Conservation (phyloP, 805 yeast species). For the Saccharomycopsis vini region DNA sequence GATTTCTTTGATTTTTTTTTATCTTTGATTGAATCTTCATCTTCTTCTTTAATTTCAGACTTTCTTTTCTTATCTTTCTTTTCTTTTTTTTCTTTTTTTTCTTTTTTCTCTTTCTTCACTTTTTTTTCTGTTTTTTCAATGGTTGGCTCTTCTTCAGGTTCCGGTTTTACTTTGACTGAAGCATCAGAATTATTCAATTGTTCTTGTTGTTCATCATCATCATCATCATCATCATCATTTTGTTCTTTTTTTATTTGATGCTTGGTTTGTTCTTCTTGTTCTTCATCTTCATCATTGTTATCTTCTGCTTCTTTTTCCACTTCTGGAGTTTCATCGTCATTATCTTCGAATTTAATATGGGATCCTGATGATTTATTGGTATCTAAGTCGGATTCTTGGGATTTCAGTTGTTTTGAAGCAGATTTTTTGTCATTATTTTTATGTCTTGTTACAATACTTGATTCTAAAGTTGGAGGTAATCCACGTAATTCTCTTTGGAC, state of each 20-base stretch:
- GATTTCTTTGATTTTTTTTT: slow-evolving; percentile 1
- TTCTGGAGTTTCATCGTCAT: slow-evolving; percentile 24
- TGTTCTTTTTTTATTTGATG: slow-evolving; percentile 4
- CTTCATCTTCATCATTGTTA: slow-evolving; percentile 19
- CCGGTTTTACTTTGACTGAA: neutral
- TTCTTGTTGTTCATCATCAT: slow-evolving; percentile 6
- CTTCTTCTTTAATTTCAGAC: neutral
- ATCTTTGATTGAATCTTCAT: neutral
- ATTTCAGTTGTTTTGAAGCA: slow-evolving; percentile 25
- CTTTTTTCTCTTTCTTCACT: slow-evolving; percentile 10
- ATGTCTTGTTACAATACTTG: slow-evolving; percentile 12
- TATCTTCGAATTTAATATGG: slow-evolving; percentile 27
- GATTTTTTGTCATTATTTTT: slow-evolving; percentile 23
- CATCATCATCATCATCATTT: slow-evolving; percentile 19
- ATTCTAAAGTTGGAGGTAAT: slow-evolving; percentile 48
- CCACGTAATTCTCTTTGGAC: slow-evolving; percentile 75
- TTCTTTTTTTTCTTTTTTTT: slow-evolving; percentile 12
- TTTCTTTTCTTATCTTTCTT: slow-evolving; percentile 13
- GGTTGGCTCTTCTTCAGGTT: neutral
- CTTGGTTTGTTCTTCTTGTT: slow-evolving; percentile 1
- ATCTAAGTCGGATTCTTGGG: slow-evolving; percentile 8
- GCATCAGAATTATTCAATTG: slow-evolving; percentile 12
- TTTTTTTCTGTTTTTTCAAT: slow-evolving; percentile 11
- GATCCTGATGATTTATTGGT: slow-evolving; percentile 20
- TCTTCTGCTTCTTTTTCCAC: slow-evolving; percentile 14